phyloP scores from a whole-genome alignment of 805 yeast species.

The Kodamaea jinghongensis region DNA sequence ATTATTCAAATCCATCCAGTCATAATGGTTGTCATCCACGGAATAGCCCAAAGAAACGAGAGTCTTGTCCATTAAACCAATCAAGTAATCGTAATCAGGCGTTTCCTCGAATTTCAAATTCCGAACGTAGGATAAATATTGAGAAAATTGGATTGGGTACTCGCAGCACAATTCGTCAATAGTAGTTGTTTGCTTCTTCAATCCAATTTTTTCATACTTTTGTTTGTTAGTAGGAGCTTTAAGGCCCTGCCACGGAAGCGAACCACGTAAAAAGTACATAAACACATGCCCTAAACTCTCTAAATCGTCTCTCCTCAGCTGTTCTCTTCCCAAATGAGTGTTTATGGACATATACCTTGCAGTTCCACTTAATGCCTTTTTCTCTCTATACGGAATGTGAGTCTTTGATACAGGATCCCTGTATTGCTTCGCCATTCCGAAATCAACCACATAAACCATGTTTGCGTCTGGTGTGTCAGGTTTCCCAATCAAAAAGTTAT shows the following conservation, averaged over 20 bases:
- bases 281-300: constrained; percentile 97
- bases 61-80: constrained; percentile 74
- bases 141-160: constrained; percentile 88
- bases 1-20: constrained; percentile 95
- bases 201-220: constrained; percentile 96
- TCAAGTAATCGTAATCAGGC: constrained; percentile 89
- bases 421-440: constrained; percentile 98
- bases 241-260: constrained; percentile 97
- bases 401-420: constrained; percentile 94
- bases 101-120: constrained; percentile 87
- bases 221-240: constrained; percentile 98
- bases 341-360: constrained; percentile 99
- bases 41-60: constrained; percentile 65
- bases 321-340: constrained; percentile 96
- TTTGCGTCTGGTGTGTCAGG: constrained; percentile 83
- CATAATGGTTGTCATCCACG: constrained; percentile 76
- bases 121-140: constrained; percentile 85
- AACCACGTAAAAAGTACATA: constrained; percentile 90
- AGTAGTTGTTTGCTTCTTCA: constrained; percentile 87
- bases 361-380: constrained; percentile 93
- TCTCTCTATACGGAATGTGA: constrained; percentile 96
- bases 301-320: constrained; percentile 92
- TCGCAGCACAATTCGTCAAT: constrained; percentile 85
- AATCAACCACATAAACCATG: constrained; percentile 85
- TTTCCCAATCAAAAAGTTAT: constrained; percentile 90